Conservation (phyloP, 805 yeast species). For the Blastobotrys robertii region DNA sequence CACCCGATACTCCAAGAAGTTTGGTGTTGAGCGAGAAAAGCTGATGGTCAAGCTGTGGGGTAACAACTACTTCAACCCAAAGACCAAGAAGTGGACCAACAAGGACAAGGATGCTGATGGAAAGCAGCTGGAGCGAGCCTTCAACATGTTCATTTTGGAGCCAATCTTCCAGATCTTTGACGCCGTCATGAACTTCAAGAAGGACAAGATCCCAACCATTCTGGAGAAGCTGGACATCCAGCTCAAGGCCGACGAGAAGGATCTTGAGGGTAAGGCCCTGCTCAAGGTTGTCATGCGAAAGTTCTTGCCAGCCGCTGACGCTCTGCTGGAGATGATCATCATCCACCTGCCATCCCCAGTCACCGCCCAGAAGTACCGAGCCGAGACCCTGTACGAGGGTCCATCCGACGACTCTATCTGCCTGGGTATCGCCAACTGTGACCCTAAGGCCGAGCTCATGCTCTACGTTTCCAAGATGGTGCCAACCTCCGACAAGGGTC, state of each 20-base stretch:
- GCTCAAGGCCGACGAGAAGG: conserved; percentile 96
- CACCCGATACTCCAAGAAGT: conserved; percentile 94
- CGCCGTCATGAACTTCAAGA: conserved; percentile 98
- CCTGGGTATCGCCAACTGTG: conserved; percentile 94
- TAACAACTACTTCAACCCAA: conserved; percentile 99
- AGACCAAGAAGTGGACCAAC: conserved; percentile 99
- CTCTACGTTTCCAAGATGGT: conserved; percentile 99
- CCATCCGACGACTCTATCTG: conserved; percentile 82
- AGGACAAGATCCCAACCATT: conserved; percentile 87
- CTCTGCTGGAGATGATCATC: conserved; percentile 96
- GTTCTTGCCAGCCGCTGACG: conserved; percentile 99
- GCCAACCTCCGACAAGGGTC: conserved; percentile 99
- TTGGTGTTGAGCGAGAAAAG: conserved; percentile 96
- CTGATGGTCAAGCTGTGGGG: conserved; percentile 99
- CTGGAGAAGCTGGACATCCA: conserved; percentile 87
- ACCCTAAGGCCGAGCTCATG: conserved; percentile 97
- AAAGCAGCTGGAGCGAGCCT: conserved; percentile 94
- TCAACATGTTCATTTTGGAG: conserved; percentile 98
- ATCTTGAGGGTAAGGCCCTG: conserved; percentile 96
- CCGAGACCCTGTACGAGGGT: conserved; percentile 98
- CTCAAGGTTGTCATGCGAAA: conserved; percentile 98
- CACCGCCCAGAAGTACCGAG: conserved; percentile 98
- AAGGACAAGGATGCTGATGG: conserved; percentile 93
- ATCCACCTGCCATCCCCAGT: conserved; percentile 99
- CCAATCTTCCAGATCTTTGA: conserved; percentile 97